These are phyloP conservation scores for Neurospora tetraspora DNA, from an alignment of 495 filamentous ascomycete species.

Conservation along the genomic window DNA sequence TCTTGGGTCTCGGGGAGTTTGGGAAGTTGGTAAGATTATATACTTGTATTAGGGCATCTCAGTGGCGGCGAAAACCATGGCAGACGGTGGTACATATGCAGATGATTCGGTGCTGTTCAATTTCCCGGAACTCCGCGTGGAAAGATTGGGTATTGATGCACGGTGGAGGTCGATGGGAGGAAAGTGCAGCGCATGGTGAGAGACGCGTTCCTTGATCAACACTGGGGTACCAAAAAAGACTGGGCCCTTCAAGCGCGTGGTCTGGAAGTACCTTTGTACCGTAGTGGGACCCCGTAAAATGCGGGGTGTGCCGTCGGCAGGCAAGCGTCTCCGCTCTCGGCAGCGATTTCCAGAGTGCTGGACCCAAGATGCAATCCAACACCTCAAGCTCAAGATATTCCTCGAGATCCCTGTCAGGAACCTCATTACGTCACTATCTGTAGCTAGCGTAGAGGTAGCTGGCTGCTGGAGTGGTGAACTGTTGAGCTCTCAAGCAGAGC, in stretches of 20 bases:
- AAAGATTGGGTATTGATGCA: neutral
- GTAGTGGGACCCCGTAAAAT: neutral
- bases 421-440: neutral
- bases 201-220: neutral
- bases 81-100: neutral
- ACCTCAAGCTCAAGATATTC: neutral
- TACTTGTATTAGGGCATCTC: neutral
- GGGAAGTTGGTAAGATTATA: neutral
- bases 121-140: neutral
- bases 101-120: neutral
- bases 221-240: neutral
- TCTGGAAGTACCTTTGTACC: neutral
- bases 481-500: neutral
- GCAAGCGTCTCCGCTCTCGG: neutral
- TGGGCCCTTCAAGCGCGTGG: neutral
- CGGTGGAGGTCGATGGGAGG: neutral
- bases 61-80: neutral
- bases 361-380: neutral
- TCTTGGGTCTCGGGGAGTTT: neutral
- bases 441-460: neutral
- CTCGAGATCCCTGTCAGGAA: neutral
- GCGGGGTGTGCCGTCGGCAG: neutral
- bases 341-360: neutral
- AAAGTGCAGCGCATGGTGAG: neutral
- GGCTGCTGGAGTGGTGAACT: neutral